Percentiles rank a stretch among this genome's conserved stretches.
Conservation (phyloP, 345 rosid species). For the Sonneratia alba region DNA sequence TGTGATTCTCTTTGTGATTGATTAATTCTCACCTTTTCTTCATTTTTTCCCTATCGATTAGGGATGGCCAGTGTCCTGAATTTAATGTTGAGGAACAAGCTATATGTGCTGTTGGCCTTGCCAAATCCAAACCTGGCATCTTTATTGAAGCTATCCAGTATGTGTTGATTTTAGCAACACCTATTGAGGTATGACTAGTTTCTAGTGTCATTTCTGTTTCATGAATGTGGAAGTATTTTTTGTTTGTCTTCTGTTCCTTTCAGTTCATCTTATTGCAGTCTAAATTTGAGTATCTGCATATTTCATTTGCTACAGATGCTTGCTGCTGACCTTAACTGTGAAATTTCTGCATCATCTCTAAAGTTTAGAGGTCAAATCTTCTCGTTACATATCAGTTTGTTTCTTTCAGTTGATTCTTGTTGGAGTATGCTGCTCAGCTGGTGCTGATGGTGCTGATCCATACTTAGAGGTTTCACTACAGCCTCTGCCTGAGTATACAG, state of each 20-base stretch:
- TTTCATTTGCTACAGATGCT: background rate
- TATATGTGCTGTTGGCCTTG: constrained; percentile 89
- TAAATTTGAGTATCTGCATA: too few relatives aligned
- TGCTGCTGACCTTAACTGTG: background rate
- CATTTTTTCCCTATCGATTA: constrained; percentile 17
- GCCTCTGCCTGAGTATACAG: constrained; percentile 77
- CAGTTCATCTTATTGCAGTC: background rate
- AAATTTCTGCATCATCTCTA: background rate
- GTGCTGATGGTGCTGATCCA: constrained; percentile 79
- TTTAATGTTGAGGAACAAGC: constrained; percentile 81
- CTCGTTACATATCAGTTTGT: constrained; percentile 13
- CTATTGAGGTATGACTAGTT: constrained; percentile 53
- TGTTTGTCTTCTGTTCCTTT: background rate
- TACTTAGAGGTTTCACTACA: constrained; percentile 86
- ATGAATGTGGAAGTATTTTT: background rate
- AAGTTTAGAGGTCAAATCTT: constrained; percentile 8
- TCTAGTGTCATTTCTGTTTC: too few relatives aligned
- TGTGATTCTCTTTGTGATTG: background rate
- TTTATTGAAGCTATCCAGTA: constrained; percentile 93
- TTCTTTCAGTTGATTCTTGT: constrained; percentile 78
- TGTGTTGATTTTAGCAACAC: constrained; percentile 82
- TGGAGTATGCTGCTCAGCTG: constrained; percentile 86
- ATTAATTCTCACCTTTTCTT: constrained; percentile 4
- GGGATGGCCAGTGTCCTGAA: constrained; percentile 98
- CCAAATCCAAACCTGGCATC: constrained; percentile 75